phyloP scores from a whole-genome alignment of 169 alveolate genomes.

The Theileria parva region DNA sequence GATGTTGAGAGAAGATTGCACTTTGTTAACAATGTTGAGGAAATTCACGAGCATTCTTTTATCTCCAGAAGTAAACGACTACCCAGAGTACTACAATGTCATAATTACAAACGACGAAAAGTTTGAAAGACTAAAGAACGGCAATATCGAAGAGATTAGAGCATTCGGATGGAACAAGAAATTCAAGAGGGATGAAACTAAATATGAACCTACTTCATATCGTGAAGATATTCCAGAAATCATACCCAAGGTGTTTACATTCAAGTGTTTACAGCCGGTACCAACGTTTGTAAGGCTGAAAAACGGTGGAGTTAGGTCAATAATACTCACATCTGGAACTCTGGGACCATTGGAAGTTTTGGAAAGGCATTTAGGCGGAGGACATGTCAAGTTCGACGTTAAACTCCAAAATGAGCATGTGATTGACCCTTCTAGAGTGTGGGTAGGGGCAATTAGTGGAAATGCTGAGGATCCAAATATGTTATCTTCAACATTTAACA shows the following conservation, averaged over 20 bases:
- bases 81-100: conserved; percentile 65
- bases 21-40: conserved; percentile 10
- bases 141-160: not conserved
- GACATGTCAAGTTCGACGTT: conserved; percentile 81
- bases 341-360: conserved; percentile 89
- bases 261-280: conserved; percentile 62
- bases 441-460: conserved; percentile 78
- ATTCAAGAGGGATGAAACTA: not conserved
- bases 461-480: conserved; percentile 19
- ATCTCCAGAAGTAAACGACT: conserved; percentile 45
- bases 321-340: conserved; percentile 93
- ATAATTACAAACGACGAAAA: conserved; percentile 48
- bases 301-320: conserved; percentile 79
- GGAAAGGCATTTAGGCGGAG: conserved; percentile 85
- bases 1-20: conserved; percentile 44
- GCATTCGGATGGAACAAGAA: conserved; percentile 51
- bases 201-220: not conserved
- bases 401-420: conserved; percentile 91
- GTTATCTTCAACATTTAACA: conserved; percentile 80
- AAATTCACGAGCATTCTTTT: conserved; percentile 31
- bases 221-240: conserved; percentile 1
- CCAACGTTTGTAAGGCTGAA: conserved; percentile 58
- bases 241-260: conserved; percentile 44
- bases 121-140: conserved; percentile 1
- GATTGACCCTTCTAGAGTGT: conserved; percentile 80